phyloP scores from a whole-genome alignment of 305 asterid genomes.

The Fraxinus nigra region DNA sequence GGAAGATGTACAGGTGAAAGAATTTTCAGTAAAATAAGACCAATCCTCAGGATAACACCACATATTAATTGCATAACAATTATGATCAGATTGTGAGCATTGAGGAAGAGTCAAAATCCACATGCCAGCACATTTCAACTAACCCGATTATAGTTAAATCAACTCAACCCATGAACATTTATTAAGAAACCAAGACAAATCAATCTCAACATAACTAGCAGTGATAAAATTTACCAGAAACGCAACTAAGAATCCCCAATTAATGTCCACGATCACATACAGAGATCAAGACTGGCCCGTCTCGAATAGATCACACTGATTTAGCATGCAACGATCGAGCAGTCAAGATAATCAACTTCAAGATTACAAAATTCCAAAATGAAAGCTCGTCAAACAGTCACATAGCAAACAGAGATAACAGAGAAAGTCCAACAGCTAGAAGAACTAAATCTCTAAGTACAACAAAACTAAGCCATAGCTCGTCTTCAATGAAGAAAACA shows the following conservation, averaged over 20 bases:
- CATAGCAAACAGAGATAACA: conserved; percentile 1
- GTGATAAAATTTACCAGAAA: conserved; percentile 12
- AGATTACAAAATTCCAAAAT: conserved; percentile 8
- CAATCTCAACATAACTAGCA: conserved; percentile 15
- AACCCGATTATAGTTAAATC: conserved; percentile 2
- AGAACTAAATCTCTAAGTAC: conserved; percentile 22
- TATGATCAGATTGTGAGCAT: neutral
- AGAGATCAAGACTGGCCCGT: neutral
- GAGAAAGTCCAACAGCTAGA: conserved; percentile 5
- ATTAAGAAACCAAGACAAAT: neutral
- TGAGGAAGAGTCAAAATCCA: neutral
- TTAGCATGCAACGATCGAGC: conserved; percentile 13
- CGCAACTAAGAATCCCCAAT: neutral
- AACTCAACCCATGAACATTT: neutral
- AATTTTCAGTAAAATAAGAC: neutral
- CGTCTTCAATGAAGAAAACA: neutral
- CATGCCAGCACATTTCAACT: conserved; percentile 4
- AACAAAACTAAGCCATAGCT: conserved; percentile 19
- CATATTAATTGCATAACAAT: neutral
- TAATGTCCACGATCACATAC: neutral
- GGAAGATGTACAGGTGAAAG: neutral
- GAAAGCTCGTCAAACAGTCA: conserved; percentile 8
- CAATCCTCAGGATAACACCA: neutral
- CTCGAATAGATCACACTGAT: conserved; percentile 24
- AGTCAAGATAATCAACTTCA: conserved; percentile 5